Base-by-base conservation (phyloP, 306 rosid species). In the Quercus wislizeni region DNA sequence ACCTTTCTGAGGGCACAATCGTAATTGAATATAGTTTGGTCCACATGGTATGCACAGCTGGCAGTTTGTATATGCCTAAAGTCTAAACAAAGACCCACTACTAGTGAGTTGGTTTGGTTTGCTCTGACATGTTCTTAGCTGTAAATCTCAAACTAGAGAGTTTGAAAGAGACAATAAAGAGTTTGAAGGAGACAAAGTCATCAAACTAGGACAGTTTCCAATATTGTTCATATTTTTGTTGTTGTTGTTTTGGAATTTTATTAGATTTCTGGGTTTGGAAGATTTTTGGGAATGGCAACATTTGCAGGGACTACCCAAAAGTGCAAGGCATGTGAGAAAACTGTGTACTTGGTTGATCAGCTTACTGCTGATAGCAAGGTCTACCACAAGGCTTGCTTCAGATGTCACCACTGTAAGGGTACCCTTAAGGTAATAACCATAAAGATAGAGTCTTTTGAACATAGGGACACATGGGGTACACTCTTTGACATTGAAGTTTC, bases 331-430 rank as follows among this genome's bases (percentile, higher is more conserved):
- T 95, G 99, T 88, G 96, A 91, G 28, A 93, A 95, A 88, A 95
- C 92, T 27, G 99, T 93, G 1, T 95, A 95, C 59, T 87, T 88
- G 84, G 92, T 95, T 85, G 99, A 93, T 83, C 87, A 95, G 85
- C 97, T 90, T 6, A 88, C 92, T 80, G 94, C 97, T 85, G 99
- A 95, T 71, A 81, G 80, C 85, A 93, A 85, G 80, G 91, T 89
- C 78, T 95, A 90, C 72, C 99, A 95, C 83, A 93, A 90, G 76
- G 90, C 92, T 38, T 95, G 99, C 83, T 95, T 95, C 83, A 93
- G 90, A 83, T 95, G 99, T 80, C 96, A 91, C 83, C 99, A 95
- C 80, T 95, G 99, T 90, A 95, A 93, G 85, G 91, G 97, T 59
- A 93, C 98, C 82, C 98, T 95, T 85, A 93, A 91, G 99, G 99